phyloP scores from a whole-genome alignment of 495 filamentous ascomycete species.

The Penicillium soppii region DNA sequence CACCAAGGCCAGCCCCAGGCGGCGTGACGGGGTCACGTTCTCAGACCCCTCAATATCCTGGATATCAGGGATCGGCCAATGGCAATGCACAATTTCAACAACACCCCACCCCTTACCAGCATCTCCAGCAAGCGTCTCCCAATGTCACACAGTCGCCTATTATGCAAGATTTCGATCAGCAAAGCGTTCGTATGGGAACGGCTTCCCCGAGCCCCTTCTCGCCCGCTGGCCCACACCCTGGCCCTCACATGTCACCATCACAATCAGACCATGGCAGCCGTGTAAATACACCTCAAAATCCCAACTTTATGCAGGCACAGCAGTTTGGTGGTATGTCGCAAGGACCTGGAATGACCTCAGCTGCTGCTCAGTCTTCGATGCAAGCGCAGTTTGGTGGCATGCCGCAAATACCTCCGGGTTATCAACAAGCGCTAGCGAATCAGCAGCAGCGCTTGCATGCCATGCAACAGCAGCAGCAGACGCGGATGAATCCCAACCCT shows the following conservation, averaged over 20 bases:
- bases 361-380: constrained; percentile 45
- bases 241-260: constrained; percentile 73
- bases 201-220: constrained; percentile 91
- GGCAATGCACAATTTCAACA: constrained; percentile 50
- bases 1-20: constrained; percentile 73
- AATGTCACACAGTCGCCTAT: constrained; percentile 87
- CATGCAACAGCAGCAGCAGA: constrained; percentile 58
- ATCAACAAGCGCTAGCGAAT: constrained; percentile 48
- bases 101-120: constrained; percentile 69
- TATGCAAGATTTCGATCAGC: constrained; percentile 71
- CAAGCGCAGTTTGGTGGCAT: constrained; percentile 44
- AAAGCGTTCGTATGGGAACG: constrained; percentile 78
- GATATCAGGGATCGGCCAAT: constrained; percentile 62
- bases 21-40: constrained; percentile 81
- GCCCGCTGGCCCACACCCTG: constrained; percentile 72
- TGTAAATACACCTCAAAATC: constrained; percentile 73
- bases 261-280: constrained; percentile 73
- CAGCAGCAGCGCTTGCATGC: constrained; percentile 53
- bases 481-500: constrained; percentile 61
- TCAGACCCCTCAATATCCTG: constrained; percentile 79
- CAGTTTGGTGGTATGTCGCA: constrained; percentile 39
- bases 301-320: constrained; percentile 51
- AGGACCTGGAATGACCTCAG: constrained; percentile 30
- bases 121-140: constrained; percentile 76
- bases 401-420: constrained; percentile 45